Base-by-base conservation (phyloP, 148 eudicot genomes). In the Vaccinium corymbosum region DNA sequence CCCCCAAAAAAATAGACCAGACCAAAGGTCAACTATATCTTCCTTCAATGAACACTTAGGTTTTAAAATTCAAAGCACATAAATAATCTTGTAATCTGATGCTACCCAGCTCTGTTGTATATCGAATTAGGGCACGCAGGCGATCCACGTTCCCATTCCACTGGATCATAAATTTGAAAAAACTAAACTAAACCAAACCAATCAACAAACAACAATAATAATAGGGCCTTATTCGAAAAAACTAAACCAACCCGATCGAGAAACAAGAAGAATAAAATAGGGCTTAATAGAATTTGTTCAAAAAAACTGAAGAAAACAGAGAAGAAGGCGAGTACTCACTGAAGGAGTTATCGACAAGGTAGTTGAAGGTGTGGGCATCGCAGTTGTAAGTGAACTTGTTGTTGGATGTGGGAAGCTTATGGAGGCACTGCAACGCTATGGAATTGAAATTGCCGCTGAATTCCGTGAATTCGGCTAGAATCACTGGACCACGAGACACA, bases 371-470 rank as follows among this genome's bases (percentile, higher is more conserved):
- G 71, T 87, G 86, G 19, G 52, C 84, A 16, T 84, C 86, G 57
- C 86, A 84, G 81, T 84, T 84, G 66, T 84, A 87, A 17, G 89
- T 82, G 73, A 87, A 84, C 85, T 87, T 84, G 80, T 78, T 87
- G 72, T 32, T 87, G 22, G 85, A 52, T 9, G 89, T 51, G 12
- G 89, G 89, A 51, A 87, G 89, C 80, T 87, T 87, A 76, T 84
- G 86, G 64, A 87, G 89, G 76, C 89, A 87, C 80, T 87, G 89
- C 6, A 77, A 87, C 9, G 89, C 89, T 52, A 87, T 84, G 46
- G 86, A 84, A 17, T 55, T 87, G 79, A 87, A 87, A 55, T 84
- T 87, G 9, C 89, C 89, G 12, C 62, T 87, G 86, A 87, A 84
- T 52, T 84, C 89, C 7, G 89, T 87, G 85, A 76, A 84, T 38